Conservation (phyloP, 768 basidiomycete species). For the Sarcodon sp. region DNA sequence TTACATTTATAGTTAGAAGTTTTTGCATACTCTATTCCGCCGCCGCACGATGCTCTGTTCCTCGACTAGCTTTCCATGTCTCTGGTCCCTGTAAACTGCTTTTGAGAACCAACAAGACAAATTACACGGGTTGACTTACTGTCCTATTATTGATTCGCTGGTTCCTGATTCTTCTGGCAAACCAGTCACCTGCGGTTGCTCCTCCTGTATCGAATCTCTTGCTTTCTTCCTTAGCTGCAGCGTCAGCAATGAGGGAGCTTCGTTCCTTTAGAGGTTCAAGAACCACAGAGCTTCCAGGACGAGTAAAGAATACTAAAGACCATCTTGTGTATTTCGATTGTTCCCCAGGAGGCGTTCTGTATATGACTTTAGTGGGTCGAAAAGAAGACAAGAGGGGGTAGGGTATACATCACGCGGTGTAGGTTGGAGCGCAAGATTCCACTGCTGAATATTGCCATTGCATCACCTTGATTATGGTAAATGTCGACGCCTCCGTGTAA, state of each 20-base stretch:
- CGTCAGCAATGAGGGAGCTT: constrained; percentile 35
- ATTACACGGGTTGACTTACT: constrained; percentile 13
- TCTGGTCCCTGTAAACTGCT: constrained; percentile 8
- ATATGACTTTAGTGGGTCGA: not conserved
- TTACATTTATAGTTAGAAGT: too few relatives aligned
- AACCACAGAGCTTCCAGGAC: constrained; percentile 39
- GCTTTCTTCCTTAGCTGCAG: constrained; percentile 24
- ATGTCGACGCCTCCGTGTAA: not conserved
- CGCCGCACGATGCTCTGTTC: constrained; percentile 10
- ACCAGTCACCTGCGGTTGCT: constrained; percentile 27
- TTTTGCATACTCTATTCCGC: not conserved
- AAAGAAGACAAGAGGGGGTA: not conserved
- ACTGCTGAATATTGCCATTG: constrained; percentile 47
- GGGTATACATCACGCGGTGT: constrained; percentile 44
- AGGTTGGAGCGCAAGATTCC: constrained; percentile 52
- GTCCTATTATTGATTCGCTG: constrained; percentile 27
- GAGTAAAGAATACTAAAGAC: constrained; percentile 59
- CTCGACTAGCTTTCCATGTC: constrained; percentile 11
- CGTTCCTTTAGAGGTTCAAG: constrained; percentile 39
- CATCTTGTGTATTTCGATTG: constrained; percentile 43
- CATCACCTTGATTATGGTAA: constrained; percentile 29
- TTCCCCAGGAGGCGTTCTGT: constrained; percentile 37
- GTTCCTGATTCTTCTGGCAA: constrained; percentile 24
- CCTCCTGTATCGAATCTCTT: constrained; percentile 18
- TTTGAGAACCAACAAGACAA: not conserved